Evolutionary conservation across 129 eudicot species (phyloP), one percentile per base, ranked within the genome.

Genomic region (Mikania micrantha): DNA sequence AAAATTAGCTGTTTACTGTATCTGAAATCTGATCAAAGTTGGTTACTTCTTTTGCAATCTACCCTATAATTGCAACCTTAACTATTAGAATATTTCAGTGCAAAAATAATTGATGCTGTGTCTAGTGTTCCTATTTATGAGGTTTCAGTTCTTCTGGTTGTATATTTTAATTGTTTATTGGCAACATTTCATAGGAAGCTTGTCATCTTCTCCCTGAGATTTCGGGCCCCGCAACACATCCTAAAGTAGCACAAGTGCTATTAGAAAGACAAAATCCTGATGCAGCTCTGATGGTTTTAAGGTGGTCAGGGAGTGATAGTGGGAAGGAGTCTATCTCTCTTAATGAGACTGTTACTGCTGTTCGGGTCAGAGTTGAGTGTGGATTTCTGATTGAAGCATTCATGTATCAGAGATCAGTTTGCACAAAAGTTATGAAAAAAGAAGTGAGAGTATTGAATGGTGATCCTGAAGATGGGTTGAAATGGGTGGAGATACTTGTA

Each of bases 301-400:
- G 99, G 60, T 94, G 85, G 90, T 83, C 92, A 20, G 95, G 99
- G 65, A 82, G 64, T 79, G 99, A 89, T 74, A 81, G 77, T 57
- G 83, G 84, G 67, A 59, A 90, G 22, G 73, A 85, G 19, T 49
- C 78, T 66, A 70, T 74, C 64, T 82, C 96, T 50, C 89, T 89
- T 67, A 70, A 75, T 34, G 95, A 94, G 84, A 97, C 99, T 65
- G 88, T 90, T 50, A 89, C 97, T 56, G 90, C 88, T 24, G 88
- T 90, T 44, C 90, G 99, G 12, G 97, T 94, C 15, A 77, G 95
- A 76, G 90, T 94, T 45, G 99, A 94, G 65, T 86, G 93, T 74
- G 99, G 93, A 32, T 95, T 94, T 67, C 75, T 94, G 68, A 85
- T 96, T 60, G 99, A 94, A 77, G 97, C 97, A 60, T 94, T 87